These are phyloP conservation scores for Knoxia roxburghii DNA, from an alignment of 257 asterid species.

Conservation along the genomic window DNA sequence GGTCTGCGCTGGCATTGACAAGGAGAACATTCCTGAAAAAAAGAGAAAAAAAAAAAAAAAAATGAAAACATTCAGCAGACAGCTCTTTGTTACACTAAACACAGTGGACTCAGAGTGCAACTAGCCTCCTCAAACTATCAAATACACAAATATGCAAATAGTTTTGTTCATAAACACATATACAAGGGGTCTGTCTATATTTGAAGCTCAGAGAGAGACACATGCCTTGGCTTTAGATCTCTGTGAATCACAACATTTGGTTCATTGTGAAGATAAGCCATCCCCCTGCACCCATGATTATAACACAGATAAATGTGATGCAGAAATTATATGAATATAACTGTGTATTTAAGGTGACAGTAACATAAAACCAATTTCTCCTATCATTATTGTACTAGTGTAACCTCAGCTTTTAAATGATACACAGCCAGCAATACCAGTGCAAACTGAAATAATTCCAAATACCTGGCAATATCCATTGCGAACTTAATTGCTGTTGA, in stretches of 20 bases:
- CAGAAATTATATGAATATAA: background rate
- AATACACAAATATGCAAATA: background rate
- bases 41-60: conserved; percentile 8
- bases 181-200: background rate
- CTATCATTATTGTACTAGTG: background rate
- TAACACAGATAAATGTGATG: background rate
- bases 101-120: background rate
- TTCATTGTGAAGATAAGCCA: conserved; percentile 98
- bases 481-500: conserved; percentile 77
- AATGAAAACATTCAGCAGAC: conserved; percentile 18
- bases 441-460: conserved; percentile 42
- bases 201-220: conserved; percentile 10
- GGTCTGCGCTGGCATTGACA: conserved; percentile 87
- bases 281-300: conserved; percentile 64
- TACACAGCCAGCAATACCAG: conserved; percentile 76
- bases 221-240: conserved; percentile 95
- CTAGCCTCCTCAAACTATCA: conserved; percentile 1
- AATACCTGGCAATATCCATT: conserved; percentile 90
- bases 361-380: background rate
- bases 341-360: conserved; percentile 3
- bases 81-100: background rate
- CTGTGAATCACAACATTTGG: conserved; percentile 95
- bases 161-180: too few species aligned
- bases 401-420: background rate
- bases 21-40: conserved; percentile 87